Evolutionary conservation across 345 rosid genomes (phyloP), one percentile per base, ranked within the genome.

Genomic region (Acer campestre): DNA sequence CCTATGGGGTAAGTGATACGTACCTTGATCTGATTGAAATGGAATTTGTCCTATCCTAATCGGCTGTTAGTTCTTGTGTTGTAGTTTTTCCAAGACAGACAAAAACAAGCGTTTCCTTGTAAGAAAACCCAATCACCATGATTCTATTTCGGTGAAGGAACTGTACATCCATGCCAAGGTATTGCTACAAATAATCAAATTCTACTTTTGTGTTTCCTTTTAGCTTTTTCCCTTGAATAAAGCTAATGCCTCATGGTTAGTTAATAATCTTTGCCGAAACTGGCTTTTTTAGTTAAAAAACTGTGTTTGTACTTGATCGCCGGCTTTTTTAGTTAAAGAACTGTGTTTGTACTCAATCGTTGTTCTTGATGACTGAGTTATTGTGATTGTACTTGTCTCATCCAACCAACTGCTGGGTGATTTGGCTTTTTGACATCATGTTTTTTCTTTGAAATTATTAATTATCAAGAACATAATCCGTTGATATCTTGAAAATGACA

Each of bases 91-190:
- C 29, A 86, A 73, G 75, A 46, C 85, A 62, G 91, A 86, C 42
- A 84, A 81, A 77, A 84, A 77, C 65, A 87, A 87, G 77, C 81
- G 70, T 76, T 78, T 87, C 64, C 83, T 81, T 31, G 82, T 82
- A 59, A 88, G 85, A 86, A 92, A 90, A 80, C 97, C 97, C 59
- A 77, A 70, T 74, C 78, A 65, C 22, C 79, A 78, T 82, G 97
- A 92, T 82, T 86, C 90, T 42, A 86, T 89, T 68, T 76, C 92
- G 46, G 86, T 87, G n/a, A 90, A 90, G 86, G 97, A 92, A 82
- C 74, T 88, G 85, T 92, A 89, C 81, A 92, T 90, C 74, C 92
- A 89, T 67, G 97, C 93, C 16, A 92, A 92, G 92, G 97, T 92
- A 82, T 73, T 56, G 12, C 16, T 76, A 62, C 20, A 8, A 68